Evolutionary conservation across 192 early-diverging fungal species (phyloP), one percentile per base, ranked within the genome.

Genomic region (Jimgerdemannia lactiflua): DNA sequence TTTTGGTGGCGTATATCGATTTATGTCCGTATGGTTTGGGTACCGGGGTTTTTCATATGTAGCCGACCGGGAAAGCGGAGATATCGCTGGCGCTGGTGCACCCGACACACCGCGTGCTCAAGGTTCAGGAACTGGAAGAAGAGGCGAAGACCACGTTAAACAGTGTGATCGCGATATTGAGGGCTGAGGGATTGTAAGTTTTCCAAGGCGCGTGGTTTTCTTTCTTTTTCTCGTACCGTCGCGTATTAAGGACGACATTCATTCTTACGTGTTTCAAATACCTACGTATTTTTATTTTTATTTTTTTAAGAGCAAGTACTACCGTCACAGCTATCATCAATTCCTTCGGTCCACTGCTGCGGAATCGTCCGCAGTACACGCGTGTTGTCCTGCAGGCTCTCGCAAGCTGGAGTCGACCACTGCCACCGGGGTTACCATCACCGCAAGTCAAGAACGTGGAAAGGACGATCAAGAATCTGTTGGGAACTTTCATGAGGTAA

Each of bases 261-360:
- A 29, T 29, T 29, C 29, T 29, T 29, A 29, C 29, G 29, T 29
- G 29, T 29, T 29, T 29, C 29, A 29, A 29, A 29, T 29, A 29
- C 29, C 29, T 29, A 29, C 29, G 29, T 29, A 29, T 29, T 29
- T 29, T 29, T 29, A 29, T 29, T n/a, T 71, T 49, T 18, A 49
- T 44, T 71, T 43, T 17, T 59, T 49, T 42, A 73, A 77, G 79
- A 42, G 72, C 78, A 68, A 71, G 69, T 43, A 72, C 70, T 18
- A 72, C 79, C 1, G 71, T 83, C 10, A 86, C 84, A 18, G 82
- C 84, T 0, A 77, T 79, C 3, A 72, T 86, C 7, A 81, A 78
- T 67, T 76, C 74, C 39, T 54, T 86, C 4, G 71, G 71, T 19
- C 75, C 77, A 7, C 59, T 86, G 42, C 74, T 76, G 11, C 78